phyloP scores from a whole-genome alignment of 2,329 filamentous ascomycete genomes.

The Talaromyces sp. region DNA sequence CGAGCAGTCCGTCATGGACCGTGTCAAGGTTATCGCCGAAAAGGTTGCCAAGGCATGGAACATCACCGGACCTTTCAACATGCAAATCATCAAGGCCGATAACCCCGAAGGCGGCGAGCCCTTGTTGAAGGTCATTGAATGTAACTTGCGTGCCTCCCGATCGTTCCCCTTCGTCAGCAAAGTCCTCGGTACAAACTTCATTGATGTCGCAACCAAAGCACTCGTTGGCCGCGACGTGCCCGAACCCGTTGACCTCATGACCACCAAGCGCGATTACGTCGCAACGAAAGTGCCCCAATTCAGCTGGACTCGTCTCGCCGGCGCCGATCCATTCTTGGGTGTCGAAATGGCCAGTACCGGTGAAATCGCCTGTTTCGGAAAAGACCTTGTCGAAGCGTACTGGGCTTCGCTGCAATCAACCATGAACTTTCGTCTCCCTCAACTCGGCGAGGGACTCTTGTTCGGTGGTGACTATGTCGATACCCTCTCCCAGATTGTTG shows the following conservation, averaged over 20 bases:
- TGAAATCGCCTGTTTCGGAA: constrained; percentile 98
- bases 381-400: constrained; percentile 92
- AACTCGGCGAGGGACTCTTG: constrained; percentile 89
- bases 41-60: constrained; percentile 97
- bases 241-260: constrained; percentile 81
- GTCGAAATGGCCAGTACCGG: constrained; percentile 97
- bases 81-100: constrained; percentile 97
- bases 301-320: constrained; percentile 95
- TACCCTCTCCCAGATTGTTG: constrained; percentile 70
- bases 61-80: constrained; percentile 98
- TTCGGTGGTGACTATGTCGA: constrained; percentile 79
- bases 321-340: constrained; percentile 93
- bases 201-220: constrained; percentile 89
- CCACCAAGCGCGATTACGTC: constrained; percentile 79
- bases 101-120: constrained; percentile 69
- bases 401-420: constrained; percentile 93
- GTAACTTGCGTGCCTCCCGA: constrained; percentile 92
- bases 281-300: constrained; percentile 99
- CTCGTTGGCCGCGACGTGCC: constrained; percentile 82
- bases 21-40: constrained; percentile 89
- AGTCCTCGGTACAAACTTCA: constrained; percentile 93
- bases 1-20: constrained; percentile 69
- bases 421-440: constrained; percentile 98
- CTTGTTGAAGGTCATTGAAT: constrained; percentile 91
- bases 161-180: constrained; percentile 99